Conservation (phyloP, 306 rosid species). For the Carpinus fangiana region DNA sequence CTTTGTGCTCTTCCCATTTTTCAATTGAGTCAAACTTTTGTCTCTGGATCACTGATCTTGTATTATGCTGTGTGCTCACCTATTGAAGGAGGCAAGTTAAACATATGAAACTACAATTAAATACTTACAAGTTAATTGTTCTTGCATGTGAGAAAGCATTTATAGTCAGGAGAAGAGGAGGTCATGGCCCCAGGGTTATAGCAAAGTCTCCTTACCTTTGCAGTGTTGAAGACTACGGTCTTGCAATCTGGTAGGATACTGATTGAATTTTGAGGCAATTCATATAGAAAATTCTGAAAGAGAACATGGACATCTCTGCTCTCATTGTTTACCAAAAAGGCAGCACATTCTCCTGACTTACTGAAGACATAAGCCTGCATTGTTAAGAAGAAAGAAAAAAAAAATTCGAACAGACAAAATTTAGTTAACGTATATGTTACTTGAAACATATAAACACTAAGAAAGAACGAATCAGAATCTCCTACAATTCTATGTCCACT, state of each 20-base stretch:
- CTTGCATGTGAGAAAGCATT: neutral
- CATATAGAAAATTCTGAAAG: conserved; percentile 28
- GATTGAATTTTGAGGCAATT: conserved; percentile 40
- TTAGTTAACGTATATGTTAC: neutral
- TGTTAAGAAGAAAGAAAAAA: neutral
- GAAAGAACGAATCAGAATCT: neutral
- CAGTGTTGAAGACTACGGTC: conserved; percentile 45
- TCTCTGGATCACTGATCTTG: conserved; percentile 33
- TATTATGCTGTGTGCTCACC: conserved; percentile 27
- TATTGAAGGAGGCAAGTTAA: conserved; percentile 21
- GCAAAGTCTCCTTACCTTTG: conserved; percentile 31
- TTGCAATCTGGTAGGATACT: conserved; percentile 55
- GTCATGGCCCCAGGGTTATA: too few species aligned
- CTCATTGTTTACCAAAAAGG: conserved; percentile 48
- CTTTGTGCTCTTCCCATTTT: conserved; percentile 44
- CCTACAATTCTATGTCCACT: too few species aligned
- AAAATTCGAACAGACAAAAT: neutral
- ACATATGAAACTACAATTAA: conserved; percentile 3
- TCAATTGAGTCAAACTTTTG: conserved; percentile 18
- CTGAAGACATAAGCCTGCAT: conserved; percentile 48
- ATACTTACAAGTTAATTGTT: neutral
- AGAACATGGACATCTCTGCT: conserved; percentile 6
- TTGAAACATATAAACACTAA: neutral
- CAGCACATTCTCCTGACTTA: conserved; percentile 41
- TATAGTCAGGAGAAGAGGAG: neutral